Evolutionary conservation across 495 filamentous ascomycete species (phyloP).

Genomic region (Xylaria palmicola): DNA sequence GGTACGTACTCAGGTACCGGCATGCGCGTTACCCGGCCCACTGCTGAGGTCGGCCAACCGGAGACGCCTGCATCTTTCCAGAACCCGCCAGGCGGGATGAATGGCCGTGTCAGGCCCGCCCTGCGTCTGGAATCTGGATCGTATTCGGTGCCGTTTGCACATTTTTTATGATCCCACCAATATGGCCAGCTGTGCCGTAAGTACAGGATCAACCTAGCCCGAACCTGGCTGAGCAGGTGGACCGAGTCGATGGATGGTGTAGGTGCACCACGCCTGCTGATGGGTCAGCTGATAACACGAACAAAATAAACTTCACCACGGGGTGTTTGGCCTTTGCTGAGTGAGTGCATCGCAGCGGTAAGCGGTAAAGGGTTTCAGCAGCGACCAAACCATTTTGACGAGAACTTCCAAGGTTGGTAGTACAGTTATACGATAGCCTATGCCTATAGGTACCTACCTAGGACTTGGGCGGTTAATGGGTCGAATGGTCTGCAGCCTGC

Average conservation of each 20-base stretch:
- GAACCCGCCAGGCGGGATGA: neutral
- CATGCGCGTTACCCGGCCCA: too few species aligned
- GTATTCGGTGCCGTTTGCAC: neutral
- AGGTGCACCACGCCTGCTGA: neutral
- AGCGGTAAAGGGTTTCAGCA: neutral
- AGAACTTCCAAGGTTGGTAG: too few species aligned
- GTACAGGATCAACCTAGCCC: constrained; percentile 2
- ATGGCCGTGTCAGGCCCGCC: too few species aligned
- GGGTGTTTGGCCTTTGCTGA: neutral
- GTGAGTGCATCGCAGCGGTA: constrained; percentile 1
- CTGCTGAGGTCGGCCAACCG: neutral
- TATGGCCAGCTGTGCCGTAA: neutral
- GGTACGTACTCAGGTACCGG: too few species aligned
- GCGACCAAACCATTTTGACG: neutral
- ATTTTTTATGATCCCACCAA: neutral
- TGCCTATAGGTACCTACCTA: too few species aligned
- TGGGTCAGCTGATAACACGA: constrained; percentile 1
- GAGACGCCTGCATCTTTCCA: constrained; percentile 6
- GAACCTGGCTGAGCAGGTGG: constrained; percentile 6
- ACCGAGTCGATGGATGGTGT: neutral
- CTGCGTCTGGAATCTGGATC: too few species aligned
- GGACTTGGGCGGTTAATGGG: neutral
- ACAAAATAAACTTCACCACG: neutral
- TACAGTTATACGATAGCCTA: neutral
- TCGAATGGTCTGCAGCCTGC: neutral